Conservation (phyloP, 164 flowering plant genomes). For the Euptelea pleiosperma region DNA sequence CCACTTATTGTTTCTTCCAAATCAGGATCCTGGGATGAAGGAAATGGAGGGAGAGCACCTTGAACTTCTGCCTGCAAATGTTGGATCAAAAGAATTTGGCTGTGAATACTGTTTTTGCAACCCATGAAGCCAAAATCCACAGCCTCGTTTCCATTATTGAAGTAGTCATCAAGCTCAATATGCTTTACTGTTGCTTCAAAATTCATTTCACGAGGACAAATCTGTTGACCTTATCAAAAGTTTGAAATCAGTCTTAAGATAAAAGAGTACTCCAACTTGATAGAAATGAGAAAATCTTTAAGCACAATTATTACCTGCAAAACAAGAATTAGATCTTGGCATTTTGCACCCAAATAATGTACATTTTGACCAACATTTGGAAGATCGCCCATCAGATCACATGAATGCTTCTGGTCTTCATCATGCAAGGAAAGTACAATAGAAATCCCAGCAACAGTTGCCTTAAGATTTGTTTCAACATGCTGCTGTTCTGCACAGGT, state of each 20-base stretch:
- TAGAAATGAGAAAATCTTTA: not conserved
- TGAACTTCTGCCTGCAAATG: too few species aligned
- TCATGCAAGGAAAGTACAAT: constrained; percentile 58
- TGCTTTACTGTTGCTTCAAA: constrained; percentile 56
- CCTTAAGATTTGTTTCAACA: constrained; percentile 67
- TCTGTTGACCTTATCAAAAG: constrained; percentile 61
- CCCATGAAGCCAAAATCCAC: constrained; percentile 12
- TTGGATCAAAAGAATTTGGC: constrained; percentile 27
- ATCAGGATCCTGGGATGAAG: constrained; percentile 21
- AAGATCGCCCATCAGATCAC: constrained; percentile 17
- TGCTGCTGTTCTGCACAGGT: constrained; percentile 68
- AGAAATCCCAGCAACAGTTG: constrained; percentile 56
- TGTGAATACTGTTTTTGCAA: constrained; percentile 8
- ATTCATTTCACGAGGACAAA: constrained; percentile 54
- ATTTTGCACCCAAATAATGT: constrained; percentile 55
- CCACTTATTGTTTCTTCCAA: constrained; percentile 17
- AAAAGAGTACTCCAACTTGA: not conserved
- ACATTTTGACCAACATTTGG: constrained; percentile 20
- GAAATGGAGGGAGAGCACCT: constrained; percentile 50
- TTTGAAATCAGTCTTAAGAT: constrained; percentile 26
- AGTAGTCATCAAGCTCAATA: constrained; percentile 60
- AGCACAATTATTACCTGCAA: constrained; percentile 60
- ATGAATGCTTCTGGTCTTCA: constrained; percentile 36
- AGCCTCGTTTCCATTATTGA: constrained; percentile 20
- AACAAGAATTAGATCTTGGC: constrained; percentile 36